Evolutionary conservation across 1,139 yeast species (phyloP), one percentile per base, ranked within the genome.

Genomic region (Zygotorulaspora mrakii): DNA sequence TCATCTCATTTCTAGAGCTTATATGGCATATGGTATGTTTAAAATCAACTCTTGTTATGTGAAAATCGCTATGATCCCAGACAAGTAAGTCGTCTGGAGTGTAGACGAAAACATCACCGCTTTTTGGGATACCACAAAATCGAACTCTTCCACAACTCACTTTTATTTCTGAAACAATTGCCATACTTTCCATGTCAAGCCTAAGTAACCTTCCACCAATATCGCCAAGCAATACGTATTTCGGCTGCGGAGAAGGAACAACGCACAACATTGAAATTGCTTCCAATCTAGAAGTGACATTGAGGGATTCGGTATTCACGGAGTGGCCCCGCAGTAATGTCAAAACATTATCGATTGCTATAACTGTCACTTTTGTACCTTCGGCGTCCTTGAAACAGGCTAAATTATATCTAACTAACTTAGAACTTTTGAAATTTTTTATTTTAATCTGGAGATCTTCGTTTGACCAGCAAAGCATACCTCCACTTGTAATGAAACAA

Each of bases 121-220:
- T 39, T 10, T 24, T 25, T 7, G 46, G 42, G 2, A 42, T 27
- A 4, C 37, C 37, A 36, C 43, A 40, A 30, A 40, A 18, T 11
- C 40, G 16, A 12, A 34, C 22, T 22, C 27, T 21, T 6, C 39
- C 49, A 16, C 51, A 39, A 2, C 62, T 59, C n/a, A 37, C 31
- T 10, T 48, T 54, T 1, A 52, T 30, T 2, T 47, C 34, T 4
- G 40, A 40, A 0, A 37, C 16, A 2, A 50, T 24, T 9, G 37
- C 29, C 2, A 42, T 46, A 7, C 36, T 12, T 1, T 17, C 8
- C 16, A 43, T 8, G 17, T 33, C 40, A 5, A 59, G 10, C 23
- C 51, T 54, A 14, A 48, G 31, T 1, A 61, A 20, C 1, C 37
- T 33, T 2, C 64, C 63, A 34, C 49, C 41, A n/a, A 55, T 38